Evolutionary conservation across 2,329 filamentous ascomycete genomes (phyloP), one percentile per base, ranked within the genome.

Genomic region (Coniochaeta sp.): DNA sequence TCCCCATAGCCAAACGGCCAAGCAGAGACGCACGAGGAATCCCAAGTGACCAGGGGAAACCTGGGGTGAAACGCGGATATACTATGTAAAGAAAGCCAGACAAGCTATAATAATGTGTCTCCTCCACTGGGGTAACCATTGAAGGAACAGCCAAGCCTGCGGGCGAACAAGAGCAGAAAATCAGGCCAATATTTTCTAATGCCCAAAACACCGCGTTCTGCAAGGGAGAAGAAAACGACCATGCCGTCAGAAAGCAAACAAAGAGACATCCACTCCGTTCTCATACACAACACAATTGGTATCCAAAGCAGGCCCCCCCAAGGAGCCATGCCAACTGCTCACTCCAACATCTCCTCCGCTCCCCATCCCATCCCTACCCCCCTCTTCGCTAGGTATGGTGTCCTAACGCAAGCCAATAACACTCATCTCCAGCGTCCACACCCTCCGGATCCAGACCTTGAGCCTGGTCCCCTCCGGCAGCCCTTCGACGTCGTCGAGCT

Each of bases 361-460:
- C 50, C 22, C 24, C 50, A 2, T 28, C 30, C 30, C 10, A 30
- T 12, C 50, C 19, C 50, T 14, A 17, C 22, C 9, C n/a, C n/a
- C n/a, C n/a, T n/a, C n/a, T n/a, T n/a, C n/a, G n/a, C n/a, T n/a
- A n/a, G n/a, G n/a, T n/a, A n/a, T n/a, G n/a, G n/a, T n/a, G n/a
- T 32, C 50, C 60, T 61, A 91, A 72, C 90, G 88, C 67, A 96
- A 80, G 60, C 91, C 91, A 73, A 96, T 95, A 59, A 95, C 91
- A 72, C 90, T 95, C 91, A 99, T 99, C 81, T 99, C 95, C 61
- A 99, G 82, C 62, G 95, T 99, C 95, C 95, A 99, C 62, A 99
- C 95, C 69, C 95, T 85, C 70, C 95, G 84, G 72, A 99, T 98
- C 95, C 95, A 99, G 61, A 99, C 92, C 77, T 99, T 99, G 66